A percentile compares a stretch with the other conserved stretches of the same genome.
These are phyloP conservation scores for Candida glaebosa DNA, from an alignment of 805 yeast species.

Conservation along the genomic window DNA sequence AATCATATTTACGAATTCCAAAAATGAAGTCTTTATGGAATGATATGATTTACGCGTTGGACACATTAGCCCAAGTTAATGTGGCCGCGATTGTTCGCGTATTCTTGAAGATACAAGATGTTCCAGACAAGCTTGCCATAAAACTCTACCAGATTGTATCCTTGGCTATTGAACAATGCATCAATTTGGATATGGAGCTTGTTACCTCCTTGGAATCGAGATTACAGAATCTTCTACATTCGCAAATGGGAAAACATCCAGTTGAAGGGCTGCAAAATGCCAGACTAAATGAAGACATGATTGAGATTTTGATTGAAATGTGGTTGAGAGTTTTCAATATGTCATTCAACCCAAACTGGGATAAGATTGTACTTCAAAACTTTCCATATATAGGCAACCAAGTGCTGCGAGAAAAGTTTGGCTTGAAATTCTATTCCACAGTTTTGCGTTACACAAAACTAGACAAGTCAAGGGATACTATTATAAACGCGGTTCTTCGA, in stretches of 20 bases:
- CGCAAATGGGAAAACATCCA: conserved; percentile 36
- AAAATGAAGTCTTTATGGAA: conserved; percentile 2
- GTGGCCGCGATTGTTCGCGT: not conserved
- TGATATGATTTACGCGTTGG: not conserved
- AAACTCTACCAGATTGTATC: not conserved
- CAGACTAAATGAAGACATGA: conserved; percentile 6
- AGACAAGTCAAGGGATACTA: conserved; percentile 19
- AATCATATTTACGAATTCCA: conserved; percentile 1
- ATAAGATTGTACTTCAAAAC: conserved; percentile 30
- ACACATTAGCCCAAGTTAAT: not conserved
- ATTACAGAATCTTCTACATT: conserved; percentile 15
- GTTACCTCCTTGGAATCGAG: not conserved
- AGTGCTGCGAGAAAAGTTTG: conserved; percentile 32
- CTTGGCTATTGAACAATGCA: not conserved
- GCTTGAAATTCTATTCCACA: conserved; percentile 23
- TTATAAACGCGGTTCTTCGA: conserved; percentile 19
- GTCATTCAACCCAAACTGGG: conserved; percentile 28
- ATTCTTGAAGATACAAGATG: not conserved
- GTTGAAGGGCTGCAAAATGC: conserved; percentile 12
- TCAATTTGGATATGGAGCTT: not conserved
- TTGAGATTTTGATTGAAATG: conserved; percentile 25
- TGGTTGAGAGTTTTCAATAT: conserved; percentile 26
- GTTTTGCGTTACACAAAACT: conserved; percentile 19
- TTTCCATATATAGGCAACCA: conserved; percentile 39
- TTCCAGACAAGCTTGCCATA: conserved; percentile 1